Base-by-base conservation (phyloP, 179 eudicot genomes). In the Spinacia oleracea region DNA sequence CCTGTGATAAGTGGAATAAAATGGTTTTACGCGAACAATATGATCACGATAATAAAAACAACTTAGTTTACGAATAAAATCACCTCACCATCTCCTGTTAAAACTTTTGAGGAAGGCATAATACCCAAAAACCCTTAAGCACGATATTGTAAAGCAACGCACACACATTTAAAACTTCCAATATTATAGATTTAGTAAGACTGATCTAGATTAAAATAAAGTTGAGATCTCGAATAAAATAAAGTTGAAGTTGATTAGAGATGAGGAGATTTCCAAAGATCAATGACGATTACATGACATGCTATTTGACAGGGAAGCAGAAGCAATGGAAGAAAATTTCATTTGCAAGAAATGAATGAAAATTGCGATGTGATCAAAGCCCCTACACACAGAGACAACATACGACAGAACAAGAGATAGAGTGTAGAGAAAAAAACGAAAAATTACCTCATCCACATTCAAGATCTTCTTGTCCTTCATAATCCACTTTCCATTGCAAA, bases 401-500 rank as follows among this genome's bases (percentile, higher is more conserved):
- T 23, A 31, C 69, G 9, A 25, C 18, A 27, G 23, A 74, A 23
- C 50, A 25, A 5, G 23, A 71, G n/a, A 34, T 58, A 31, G 66
- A 29, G 32, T 11, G 23, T 38, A 43, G 5, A 48, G 18, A 48
- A 16, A 18, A 45, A 48, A 3, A 2, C 15, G 15, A 48, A 48
- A 16, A 48, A 21, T 18, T 82, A 94, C 98, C 98, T 94, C 98
- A 74, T 92, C 85, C 55, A 94, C 85, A 51, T 76, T 91, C 81
- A 91, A 40, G 69, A 94, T 92, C 81, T 89, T 91, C 78, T 75
- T 89, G 82, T 93, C 93, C 77, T 88, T 88, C 98, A 94, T 94
- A 35, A 94, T 90, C 97, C 96, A 94, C 68, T 83, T 81, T 64
- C 98, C 97, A 78, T 94, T 94, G 91, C 98, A 94, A 85, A 94